Conservation (phyloP, 2,329 filamentous ascomycete genomes). For the Amauroascus niger region DNA sequence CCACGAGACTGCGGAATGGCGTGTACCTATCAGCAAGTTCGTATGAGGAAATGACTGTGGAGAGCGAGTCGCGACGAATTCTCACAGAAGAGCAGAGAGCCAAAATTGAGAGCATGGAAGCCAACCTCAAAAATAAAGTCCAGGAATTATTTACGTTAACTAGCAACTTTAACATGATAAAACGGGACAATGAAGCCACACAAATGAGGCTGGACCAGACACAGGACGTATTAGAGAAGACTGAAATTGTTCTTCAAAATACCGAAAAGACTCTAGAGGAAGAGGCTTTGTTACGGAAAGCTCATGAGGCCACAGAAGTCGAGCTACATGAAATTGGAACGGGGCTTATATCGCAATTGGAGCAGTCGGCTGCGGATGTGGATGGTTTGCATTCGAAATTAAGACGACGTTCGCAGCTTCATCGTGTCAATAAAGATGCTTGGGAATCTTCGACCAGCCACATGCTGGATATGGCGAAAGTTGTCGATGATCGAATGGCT, state of each 20-base stretch:
- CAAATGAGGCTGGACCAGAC: conserved; percentile 65
- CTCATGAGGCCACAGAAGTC: conserved; percentile 75
- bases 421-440: conserved; percentile 63
- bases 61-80: conserved; percentile 86
- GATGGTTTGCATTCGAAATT: conserved; percentile 77
- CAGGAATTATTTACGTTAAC: conserved; percentile 84
- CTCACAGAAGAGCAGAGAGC: conserved; percentile 85
- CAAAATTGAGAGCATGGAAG: conserved; percentile 85
- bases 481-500: conserved; percentile 66
- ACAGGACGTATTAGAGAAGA: conserved; percentile 72
- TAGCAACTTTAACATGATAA: conserved; percentile 75
- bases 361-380: conserved; percentile 69
- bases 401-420: conserved; percentile 71
- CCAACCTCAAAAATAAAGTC: conserved; percentile 81
- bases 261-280: conserved; percentile 69
- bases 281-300: conserved; percentile 68
- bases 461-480: conserved; percentile 63
- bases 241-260: conserved; percentile 68
- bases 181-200: conserved; percentile 78
- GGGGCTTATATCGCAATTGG: conserved; percentile 66
- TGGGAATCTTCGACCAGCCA: conserved; percentile 70
- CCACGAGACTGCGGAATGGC: conserved; percentile 84
- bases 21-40: conserved; percentile 84
- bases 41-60: conserved; percentile 82
- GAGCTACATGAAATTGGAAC: conserved; percentile 63